Evolutionary conservation across 768 basidiomycete genomes (phyloP).

Genomic region (Hygrophoropsis aurantiaca): DNA sequence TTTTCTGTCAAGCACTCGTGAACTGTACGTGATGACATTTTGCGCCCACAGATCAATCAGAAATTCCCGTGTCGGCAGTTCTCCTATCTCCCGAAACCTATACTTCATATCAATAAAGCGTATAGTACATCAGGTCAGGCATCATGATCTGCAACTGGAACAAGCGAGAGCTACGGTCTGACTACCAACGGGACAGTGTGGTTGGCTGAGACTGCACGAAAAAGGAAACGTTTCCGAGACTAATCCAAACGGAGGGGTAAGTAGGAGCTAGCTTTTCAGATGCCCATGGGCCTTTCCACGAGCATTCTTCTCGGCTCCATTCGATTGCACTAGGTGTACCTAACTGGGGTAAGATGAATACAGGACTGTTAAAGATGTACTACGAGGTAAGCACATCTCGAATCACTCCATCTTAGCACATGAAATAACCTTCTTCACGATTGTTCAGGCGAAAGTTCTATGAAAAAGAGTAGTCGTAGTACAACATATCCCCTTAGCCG

Average conservation of each 20-base stretch:
- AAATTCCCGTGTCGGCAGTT: slow-evolving; percentile 63
- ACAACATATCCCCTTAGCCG: slow-evolving; percentile 88
- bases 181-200: too few species aligned
- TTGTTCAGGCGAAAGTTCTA: slow-evolving; percentile 77
- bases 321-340: slow-evolving; percentile 85
- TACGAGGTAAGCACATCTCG: slow-evolving; percentile 52
- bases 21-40: slow-evolving; percentile 2
- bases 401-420: not conserved
- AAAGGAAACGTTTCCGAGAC: too few species aligned
- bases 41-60: slow-evolving; percentile 51
- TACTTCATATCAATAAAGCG: slow-evolving; percentile 80
- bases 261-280: too few species aligned
- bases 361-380: slow-evolving; percentile 96
- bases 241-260: too few species aligned
- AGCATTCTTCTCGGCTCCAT: slow-evolving; percentile 88
- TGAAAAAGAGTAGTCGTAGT: slow-evolving; percentile 96
- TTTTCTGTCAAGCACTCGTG: slow-evolving; percentile 3
- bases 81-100: slow-evolving; percentile 66
- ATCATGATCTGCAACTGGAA: too few species aligned
- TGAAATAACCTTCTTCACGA: slow-evolving; percentile 4
- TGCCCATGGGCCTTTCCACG: slow-evolving; percentile 88
- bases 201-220: too few species aligned
- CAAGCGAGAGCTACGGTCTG: too few species aligned
- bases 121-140: slow-evolving; percentile 78
- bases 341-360: slow-evolving; percentile 89